These are phyloP conservation scores for Rhododendron griersonianum DNA, from an alignment of 148 eudicot species.

Conservation along the genomic window DNA sequence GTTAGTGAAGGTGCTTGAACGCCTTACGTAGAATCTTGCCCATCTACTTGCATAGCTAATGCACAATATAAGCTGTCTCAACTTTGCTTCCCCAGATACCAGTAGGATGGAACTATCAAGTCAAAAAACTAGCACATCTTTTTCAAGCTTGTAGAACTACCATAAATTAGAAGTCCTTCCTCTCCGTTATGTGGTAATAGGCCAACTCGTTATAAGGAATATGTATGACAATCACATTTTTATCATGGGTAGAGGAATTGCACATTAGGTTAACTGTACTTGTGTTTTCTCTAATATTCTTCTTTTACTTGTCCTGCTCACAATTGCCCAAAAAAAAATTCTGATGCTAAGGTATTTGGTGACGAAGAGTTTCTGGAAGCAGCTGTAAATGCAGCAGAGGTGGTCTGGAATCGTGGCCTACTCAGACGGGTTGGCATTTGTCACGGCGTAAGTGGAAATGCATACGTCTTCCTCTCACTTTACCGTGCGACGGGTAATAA, in stretches of 20 bases:
- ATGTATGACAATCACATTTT: neutral
- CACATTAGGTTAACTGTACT: neutral
- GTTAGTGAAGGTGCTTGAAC: neutral
- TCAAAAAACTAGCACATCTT: neutral
- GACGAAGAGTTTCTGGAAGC: slow-evolving; percentile 47
- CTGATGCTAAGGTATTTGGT: slow-evolving; percentile 36
- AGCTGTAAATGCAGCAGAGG: slow-evolving; percentile 52
- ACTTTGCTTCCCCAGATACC: neutral
- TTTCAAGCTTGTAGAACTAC: neutral
- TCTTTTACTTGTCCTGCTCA: neutral
- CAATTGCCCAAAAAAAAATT: neutral
- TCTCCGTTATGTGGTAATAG: neutral
- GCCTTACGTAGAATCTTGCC: neutral
- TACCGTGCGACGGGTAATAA: slow-evolving; percentile 40
- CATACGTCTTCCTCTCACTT: slow-evolving; percentile 54
- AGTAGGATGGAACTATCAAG: neutral
- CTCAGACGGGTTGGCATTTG: slow-evolving; percentile 61
- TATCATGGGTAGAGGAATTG: neutral
- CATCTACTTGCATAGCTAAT: neutral
- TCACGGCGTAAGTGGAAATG: slow-evolving; percentile 68
- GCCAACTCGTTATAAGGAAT: neutral
- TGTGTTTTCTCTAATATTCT: neutral
- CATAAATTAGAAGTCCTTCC: neutral
- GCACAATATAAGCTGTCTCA: neutral
- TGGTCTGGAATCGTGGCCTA: slow-evolving; percentile 62